Evolutionary conservation across 495 filamentous ascomycete genomes (phyloP).

Genomic region (Lepraria neglecta): DNA sequence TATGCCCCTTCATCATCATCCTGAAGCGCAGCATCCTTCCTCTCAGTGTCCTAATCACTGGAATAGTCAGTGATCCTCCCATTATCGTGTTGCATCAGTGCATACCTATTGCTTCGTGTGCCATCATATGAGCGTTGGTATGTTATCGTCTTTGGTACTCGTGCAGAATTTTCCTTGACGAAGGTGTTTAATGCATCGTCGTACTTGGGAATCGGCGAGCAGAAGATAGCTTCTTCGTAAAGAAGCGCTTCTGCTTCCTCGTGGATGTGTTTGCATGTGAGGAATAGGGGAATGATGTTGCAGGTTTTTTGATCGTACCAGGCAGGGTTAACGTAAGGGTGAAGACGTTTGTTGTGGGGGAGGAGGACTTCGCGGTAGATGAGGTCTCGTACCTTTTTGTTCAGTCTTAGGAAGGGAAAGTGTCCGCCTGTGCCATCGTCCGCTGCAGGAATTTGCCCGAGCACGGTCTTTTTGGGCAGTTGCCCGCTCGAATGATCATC

Average conservation of each 20-base stretch:
- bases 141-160: no score
- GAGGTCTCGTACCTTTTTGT: no score
- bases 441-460: not conserved
- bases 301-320: conserved; percentile 9
- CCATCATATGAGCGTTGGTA: no score
- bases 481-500: no score
- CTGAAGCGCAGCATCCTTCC: no score
- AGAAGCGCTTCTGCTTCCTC: not conserved
- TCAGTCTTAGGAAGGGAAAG: not conserved
- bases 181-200: no score
- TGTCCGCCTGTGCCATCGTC: not conserved
- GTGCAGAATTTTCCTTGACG: no score
- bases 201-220: no score
- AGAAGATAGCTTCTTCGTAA: not conserved
- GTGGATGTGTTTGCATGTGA: conserved; percentile 6
- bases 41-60: no score
- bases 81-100: not conserved
- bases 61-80: no score
- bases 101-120: not conserved
- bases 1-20: no score
- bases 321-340: not conserved
- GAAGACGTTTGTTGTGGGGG: not conserved
- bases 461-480: no score
- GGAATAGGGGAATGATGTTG: not conserved
- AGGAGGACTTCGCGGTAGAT: not conserved